A percentile compares a stretch with the other conserved stretches of the same genome.
Conservation (phyloP, 1,284 basidiomycete genomes). For the Leccinum fuscescens region DNA sequence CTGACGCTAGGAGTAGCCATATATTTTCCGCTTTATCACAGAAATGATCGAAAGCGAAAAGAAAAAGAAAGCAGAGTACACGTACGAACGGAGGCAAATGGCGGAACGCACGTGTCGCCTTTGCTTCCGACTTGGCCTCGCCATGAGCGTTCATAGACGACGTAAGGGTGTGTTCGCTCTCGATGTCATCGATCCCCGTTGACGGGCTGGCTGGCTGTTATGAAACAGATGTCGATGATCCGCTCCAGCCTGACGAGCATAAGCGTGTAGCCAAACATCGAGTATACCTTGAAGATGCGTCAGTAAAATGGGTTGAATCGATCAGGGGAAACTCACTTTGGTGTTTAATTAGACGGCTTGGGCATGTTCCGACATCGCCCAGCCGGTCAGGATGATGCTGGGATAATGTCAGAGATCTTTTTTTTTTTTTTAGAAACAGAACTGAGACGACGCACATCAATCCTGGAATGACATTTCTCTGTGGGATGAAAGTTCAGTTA, state of each 20-base stretch:
- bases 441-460: too few relatives aligned
- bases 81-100: conserved; percentile 85
- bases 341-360: conserved; percentile 82
- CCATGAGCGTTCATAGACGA: conserved; percentile 18
- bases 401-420: too few relatives aligned
- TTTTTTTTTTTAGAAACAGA: too few relatives aligned
- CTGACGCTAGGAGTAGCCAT: too few relatives aligned
- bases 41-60: background rate
- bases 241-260: conserved; percentile 83
- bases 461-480: too few relatives aligned
- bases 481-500: too few relatives aligned
- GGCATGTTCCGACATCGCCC: conserved; percentile 91
- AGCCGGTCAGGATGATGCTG: conserved; percentile 74
- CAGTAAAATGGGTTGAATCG: conserved; percentile 1
- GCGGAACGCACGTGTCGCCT: conserved; percentile 65
- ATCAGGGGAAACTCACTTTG: conserved; percentile 45
- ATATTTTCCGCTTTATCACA: too few relatives aligned
- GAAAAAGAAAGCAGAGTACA: conserved; percentile 16
- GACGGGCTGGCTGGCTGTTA: conserved; percentile 40
- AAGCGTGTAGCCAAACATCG: conserved; percentile 79
- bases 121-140: conserved; percentile 27
- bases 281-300: conserved; percentile 61
- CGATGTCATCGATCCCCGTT: conserved; percentile 39
- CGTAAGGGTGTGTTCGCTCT: conserved; percentile 66
- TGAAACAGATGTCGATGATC: conserved; percentile 86